Percentiles rank a stretch among this genome's conserved stretches.
These are phyloP conservation scores for Silene uniflora DNA, from an alignment of 148 eudicot species.

Conservation along the genomic window DNA sequence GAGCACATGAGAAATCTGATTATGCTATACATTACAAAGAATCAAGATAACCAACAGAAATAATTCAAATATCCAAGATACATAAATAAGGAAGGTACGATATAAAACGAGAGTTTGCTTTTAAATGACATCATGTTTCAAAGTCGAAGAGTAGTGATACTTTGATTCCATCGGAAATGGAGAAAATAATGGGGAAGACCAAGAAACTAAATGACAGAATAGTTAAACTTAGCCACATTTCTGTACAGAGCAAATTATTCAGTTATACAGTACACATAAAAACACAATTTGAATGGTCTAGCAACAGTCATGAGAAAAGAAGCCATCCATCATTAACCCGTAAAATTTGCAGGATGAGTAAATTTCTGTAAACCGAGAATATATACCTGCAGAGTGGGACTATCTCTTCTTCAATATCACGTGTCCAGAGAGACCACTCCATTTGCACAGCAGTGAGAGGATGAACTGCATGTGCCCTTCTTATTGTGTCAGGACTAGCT, in stretches of 20 bases:
- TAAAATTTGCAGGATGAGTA: background rate
- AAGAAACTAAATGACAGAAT: background rate
- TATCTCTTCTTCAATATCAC: slow-evolving; percentile 66
- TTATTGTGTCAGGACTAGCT: slow-evolving; percentile 60
- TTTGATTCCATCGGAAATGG: background rate
- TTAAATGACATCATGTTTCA: background rate
- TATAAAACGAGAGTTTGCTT: too few species aligned
- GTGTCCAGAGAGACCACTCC: slow-evolving; percentile 75
- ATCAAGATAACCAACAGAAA: background rate
- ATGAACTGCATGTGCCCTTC: slow-evolving; percentile 74
- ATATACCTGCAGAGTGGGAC: slow-evolving; percentile 69
- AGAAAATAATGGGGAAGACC: background rate
- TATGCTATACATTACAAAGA: background rate
- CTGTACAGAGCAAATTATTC: background rate
- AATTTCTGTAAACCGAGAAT: slow-evolving; percentile 4
- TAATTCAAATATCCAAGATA: too few species aligned
- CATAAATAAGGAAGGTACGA: background rate
- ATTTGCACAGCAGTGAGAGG: slow-evolving; percentile 66
- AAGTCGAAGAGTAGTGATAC: background rate
- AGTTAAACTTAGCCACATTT: background rate
- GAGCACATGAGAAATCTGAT: background rate
- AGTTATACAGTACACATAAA: background rate
- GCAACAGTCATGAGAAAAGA: background rate
- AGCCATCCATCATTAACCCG: background rate
- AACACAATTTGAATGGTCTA: background rate